Base-by-base conservation (phyloP, 306 rosid genomes). In the Prunus davidiana region DNA sequence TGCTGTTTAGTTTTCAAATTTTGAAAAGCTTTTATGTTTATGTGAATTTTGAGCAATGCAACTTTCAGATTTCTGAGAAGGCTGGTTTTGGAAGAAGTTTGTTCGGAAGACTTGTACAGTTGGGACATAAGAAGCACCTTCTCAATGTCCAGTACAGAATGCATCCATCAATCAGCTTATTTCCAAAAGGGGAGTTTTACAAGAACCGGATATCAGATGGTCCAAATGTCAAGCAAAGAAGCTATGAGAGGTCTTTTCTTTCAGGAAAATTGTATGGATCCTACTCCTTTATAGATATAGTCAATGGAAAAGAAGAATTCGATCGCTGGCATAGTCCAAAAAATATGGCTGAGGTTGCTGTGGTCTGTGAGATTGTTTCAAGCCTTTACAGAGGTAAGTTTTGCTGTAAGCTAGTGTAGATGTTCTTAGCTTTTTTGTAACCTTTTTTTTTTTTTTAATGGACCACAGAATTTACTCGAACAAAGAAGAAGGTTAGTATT, bases 281-380 rank as follows among this genome's bases (percentile, higher is more conserved):
- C 2, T 84, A 64, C 70, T 84, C 85, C 13, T 81, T 84, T 65
- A 77, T 84, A 7, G 71, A 81, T 58, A 74, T 81, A 24, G 50
- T 76, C 27, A 67, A 64, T 20, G 85, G 80, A 41, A 57, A 84
- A 67, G 87, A 84, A 70, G 80, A 77, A 20, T 18, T 69, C 0
- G 82, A 70, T 20, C 0, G 68, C 16, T 63, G 50, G 46, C 71
- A 41, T 60, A 84, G 87, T 24, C 25, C 0, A 20, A 64, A 46
- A 76, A 88, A 90, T 73, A 71, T 52, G 52, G 80, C 84, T 58
- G 92, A 90, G 77, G 89, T 79, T 71, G 88, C 83, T 43, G 86
- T 71, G 43, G 72, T 88, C 18, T 72, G 57, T 3, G 78, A 90
- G 63, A 86, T 90, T 16, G 60, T 90, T 38, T 66, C 56, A 49